Evolutionary conservation across 2,329 filamentous ascomycete genomes (phyloP).

Genomic region (Aspergillus udagawae): DNA sequence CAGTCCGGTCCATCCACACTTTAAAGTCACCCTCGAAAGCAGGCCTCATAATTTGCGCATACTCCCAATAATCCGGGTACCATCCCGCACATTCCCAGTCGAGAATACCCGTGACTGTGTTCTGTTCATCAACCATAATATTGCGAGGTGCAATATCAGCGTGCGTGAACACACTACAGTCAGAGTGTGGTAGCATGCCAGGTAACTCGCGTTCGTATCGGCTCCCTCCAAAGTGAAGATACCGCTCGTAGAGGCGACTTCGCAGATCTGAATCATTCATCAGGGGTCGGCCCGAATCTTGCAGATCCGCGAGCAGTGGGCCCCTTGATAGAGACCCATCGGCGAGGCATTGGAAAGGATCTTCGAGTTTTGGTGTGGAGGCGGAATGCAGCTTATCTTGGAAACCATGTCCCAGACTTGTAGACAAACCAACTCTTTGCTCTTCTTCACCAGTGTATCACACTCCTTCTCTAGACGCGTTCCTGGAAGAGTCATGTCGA

Average conservation of each 20-base stretch:
- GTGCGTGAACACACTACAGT: constrained; percentile 29
- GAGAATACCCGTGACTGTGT: constrained; percentile 30
- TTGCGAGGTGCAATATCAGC: constrained; percentile 32
- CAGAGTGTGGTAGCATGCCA: constrained; percentile 22
- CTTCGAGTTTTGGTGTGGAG: constrained; percentile 10
- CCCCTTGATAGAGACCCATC: constrained; percentile 20
- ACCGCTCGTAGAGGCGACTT: constrained; percentile 22
- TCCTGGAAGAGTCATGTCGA: constrained; percentile 15
- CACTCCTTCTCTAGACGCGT: constrained; percentile 13
- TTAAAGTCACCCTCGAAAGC: constrained; percentile 22
- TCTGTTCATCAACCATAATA: constrained; percentile 25
- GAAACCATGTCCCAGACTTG: constrained; percentile 19
- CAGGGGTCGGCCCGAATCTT: constrained; percentile 17
- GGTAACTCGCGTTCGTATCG: constrained; percentile 17
- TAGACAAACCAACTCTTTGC: constrained; percentile 19
- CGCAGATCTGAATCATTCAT: constrained; percentile 17
- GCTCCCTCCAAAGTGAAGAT: constrained; percentile 18
- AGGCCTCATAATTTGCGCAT: constrained; percentile 30
- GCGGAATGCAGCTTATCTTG: constrained; percentile 15
- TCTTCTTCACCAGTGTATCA: constrained; percentile 13
- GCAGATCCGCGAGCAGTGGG: constrained; percentile 19
- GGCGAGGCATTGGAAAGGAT: constrained; percentile 19
- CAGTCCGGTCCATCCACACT: constrained; percentile 26
- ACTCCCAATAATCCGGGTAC: constrained; percentile 43
- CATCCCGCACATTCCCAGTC: constrained; percentile 42